A percentile compares a stretch with the other conserved stretches of the same genome.
Conservation (phyloP, 768 basidiomycete species). For the Termitomyces sp. region DNA sequence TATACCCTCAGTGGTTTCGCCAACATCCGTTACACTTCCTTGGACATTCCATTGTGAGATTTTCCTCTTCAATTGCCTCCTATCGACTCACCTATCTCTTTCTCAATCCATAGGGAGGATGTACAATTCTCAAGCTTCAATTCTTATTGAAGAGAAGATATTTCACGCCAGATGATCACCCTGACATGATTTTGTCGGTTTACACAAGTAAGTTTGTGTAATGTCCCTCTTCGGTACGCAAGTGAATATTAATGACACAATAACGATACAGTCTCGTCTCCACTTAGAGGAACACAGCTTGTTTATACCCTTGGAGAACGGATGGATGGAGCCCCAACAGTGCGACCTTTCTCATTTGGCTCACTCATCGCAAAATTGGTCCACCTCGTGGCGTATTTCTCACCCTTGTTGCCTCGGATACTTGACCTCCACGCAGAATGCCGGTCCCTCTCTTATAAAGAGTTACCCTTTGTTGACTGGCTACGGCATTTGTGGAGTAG, state of each 20-base stretch:
- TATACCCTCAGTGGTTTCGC: not conserved
- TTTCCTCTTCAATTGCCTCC: not conserved
- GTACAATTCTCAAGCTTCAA: not conserved
- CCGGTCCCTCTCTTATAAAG: constrained; percentile 32
- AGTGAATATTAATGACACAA: not conserved
- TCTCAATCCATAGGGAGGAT: not conserved
- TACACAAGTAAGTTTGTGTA: not conserved
- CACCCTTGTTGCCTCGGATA: constrained; percentile 31
- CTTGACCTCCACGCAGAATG: constrained; percentile 39
- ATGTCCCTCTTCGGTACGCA: not conserved
- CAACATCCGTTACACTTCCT: not conserved
- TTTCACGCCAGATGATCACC: not conserved
- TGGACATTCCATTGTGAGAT: not conserved
- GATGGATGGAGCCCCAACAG: not conserved
- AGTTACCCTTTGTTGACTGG: constrained; percentile 26
- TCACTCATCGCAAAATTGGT: not conserved
- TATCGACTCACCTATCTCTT: not conserved
- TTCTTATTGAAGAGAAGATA: not conserved
- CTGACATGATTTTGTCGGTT: not conserved
- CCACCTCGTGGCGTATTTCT: constrained; percentile 24
- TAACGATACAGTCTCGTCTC: not conserved
- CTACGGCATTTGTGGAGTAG: constrained; percentile 36
- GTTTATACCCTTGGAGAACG: not conserved
- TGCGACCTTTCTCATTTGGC: not conserved
- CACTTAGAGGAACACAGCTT: not conserved